These are phyloP conservation scores for Paramyrothecium sp. DNA, from an alignment of 2,329 filamentous ascomycete species.

Conservation along the genomic window DNA sequence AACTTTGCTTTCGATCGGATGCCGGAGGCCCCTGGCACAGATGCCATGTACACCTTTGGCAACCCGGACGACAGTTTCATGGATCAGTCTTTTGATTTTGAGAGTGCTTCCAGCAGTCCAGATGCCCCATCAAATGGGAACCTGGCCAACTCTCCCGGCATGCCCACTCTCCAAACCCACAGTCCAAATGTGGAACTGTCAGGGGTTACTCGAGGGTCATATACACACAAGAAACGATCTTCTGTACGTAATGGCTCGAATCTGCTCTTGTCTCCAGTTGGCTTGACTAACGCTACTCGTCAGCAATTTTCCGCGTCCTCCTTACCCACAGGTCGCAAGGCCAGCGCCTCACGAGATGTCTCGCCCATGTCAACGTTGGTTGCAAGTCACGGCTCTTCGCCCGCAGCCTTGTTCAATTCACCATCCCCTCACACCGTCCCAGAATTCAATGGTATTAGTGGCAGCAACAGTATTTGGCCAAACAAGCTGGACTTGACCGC, in stretches of 20 bases:
- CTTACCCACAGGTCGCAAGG: slow-evolving; percentile 47
- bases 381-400: slow-evolving; percentile 52
- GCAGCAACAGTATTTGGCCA: slow-evolving; percentile 34
- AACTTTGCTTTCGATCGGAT: slow-evolving; percentile 32
- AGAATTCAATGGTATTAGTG: slow-evolving; percentile 34
- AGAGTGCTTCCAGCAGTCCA: slow-evolving; percentile 58
- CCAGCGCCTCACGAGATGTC: slow-evolving; percentile 48
- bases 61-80: slow-evolving; percentile 42
- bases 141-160: slow-evolving; percentile 35
- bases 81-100: slow-evolving; percentile 55
- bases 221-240: slow-evolving; percentile 33
- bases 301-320: slow-evolving; percentile 52
- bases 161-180: slow-evolving; percentile 37
- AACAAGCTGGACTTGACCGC: slow-evolving; percentile 22
- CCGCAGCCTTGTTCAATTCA: slow-evolving; percentile 44
- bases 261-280: neutral
- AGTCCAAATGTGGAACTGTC: slow-evolving; percentile 17
- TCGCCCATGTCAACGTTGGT: slow-evolving; percentile 54
- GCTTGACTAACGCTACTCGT: neutral
- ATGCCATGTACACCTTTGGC: slow-evolving; percentile 27
- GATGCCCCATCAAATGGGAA: slow-evolving; percentile 26
- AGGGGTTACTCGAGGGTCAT: slow-evolving; percentile 20
- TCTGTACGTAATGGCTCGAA: neutral
- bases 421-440: slow-evolving; percentile 42
- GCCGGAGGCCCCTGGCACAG: slow-evolving; percentile 20